These are phyloP conservation scores for Lineolata rhizophorae DNA, from an alignment of 495 filamentous ascomycete genomes.

Conservation along the genomic window DNA sequence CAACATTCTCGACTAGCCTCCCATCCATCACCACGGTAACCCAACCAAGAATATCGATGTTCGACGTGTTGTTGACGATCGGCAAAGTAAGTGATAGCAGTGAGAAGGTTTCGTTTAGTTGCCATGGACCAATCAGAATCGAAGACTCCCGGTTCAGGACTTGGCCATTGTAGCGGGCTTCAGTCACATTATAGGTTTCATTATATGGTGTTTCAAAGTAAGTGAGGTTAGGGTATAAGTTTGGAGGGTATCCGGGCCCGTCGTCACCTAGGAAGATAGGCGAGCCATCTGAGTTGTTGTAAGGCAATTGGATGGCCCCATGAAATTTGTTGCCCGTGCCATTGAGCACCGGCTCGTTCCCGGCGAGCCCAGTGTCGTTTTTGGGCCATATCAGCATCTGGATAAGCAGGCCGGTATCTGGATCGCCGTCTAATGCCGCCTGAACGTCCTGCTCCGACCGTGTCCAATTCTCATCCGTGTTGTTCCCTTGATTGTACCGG, in stretches of 20 bases:
- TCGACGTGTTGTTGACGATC: conserved; percentile 38
- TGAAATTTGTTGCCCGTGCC: conserved; percentile 26
- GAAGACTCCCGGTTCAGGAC: conserved; percentile 27
- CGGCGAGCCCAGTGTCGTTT: conserved; percentile 28
- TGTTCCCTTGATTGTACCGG: conserved; percentile 37
- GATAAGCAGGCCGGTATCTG: conserved; percentile 30
- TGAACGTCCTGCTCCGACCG: conserved; percentile 32
- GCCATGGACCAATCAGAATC: conserved; percentile 45
- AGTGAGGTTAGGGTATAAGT: conserved; percentile 55
- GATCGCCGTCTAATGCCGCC: conserved; percentile 30
- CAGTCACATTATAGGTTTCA: conserved; percentile 13
- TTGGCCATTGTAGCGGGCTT: conserved; percentile 25
- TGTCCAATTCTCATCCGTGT: conserved; percentile 29
- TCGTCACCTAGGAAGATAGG: conserved; percentile 33
- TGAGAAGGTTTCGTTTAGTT: conserved; percentile 44
- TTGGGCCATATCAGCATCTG: conserved; percentile 47
- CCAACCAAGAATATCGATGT: conserved; percentile 43
- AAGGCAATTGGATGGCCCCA: conserved; percentile 32
- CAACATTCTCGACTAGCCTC: conserved; percentile 30
- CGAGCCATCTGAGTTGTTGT: conserved; percentile 30
- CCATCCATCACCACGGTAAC: conserved; percentile 52
- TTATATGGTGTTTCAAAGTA: conserved; percentile 23
- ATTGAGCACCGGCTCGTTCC: conserved; percentile 30
- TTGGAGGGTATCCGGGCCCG: conserved; percentile 36
- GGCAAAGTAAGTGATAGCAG: conserved; percentile 64